Base-by-base conservation (phyloP, 2,329 filamentous ascomycete genomes). In the Zalaria obscura region DNA sequence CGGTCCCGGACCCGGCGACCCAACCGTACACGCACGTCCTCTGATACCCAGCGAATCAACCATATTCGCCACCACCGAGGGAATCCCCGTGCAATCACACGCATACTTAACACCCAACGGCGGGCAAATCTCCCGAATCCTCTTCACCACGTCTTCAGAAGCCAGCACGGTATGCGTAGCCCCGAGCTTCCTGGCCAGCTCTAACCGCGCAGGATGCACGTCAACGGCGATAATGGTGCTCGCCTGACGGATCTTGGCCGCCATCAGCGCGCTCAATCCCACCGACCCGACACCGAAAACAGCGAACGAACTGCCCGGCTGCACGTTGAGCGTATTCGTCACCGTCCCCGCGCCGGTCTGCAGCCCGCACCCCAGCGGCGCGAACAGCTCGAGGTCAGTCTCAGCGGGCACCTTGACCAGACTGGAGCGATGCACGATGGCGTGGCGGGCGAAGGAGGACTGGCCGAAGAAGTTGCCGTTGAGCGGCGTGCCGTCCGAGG, bases 161-260 rank as follows among this genome's bases (percentile, higher is more conserved):
- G 9, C 6, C 9, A 34, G 31, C 18, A 40, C 26, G 5, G 31
- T 27, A 9, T 7, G 5, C 43, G 65, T 69, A 3, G 69, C 69
- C 25, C 69, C 69, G 8, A 69, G 55, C 33, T 58, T 55, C 18
- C 51, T 59, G 0, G 68, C 68, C 25, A 71, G 47, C 25, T 60
- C 56, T 8, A 72, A 54, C 18, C 65, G 57, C 4, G 50, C 49
- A 5, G 60, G 52, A 8, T 68, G 56, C 6, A 69, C 53, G 45
- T 72, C 69, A 5, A 70, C 58, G 4, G 61, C 68, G 6, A 72
- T 63, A 39, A 72, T 60, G 37, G 47, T 50, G 33, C 49, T 48
- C 3, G 53, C 54, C 5, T 50, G 50, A 1, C 52, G 34, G 31
- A 53, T 40, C 25, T 56, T 58, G 1, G 62, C 55, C 1, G 62